Conservation (phyloP, 345 rosid species). For the Anacardium occidentale region DNA sequence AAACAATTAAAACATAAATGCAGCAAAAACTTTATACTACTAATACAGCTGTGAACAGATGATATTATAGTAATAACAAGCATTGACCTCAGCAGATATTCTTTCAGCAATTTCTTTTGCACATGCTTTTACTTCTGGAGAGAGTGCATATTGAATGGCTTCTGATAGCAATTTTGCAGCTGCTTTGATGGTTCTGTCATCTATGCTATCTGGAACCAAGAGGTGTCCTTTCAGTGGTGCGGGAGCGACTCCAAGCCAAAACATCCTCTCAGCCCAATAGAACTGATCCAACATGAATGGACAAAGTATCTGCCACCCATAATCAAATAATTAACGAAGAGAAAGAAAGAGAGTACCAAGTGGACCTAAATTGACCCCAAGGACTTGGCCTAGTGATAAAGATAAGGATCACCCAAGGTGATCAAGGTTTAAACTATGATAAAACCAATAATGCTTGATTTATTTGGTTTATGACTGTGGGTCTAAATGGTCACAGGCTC, state of each 20-base stretch:
- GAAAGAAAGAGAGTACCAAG: not conserved
- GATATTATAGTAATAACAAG: not conserved
- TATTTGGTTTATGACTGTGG: too few species aligned
- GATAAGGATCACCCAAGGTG: too few species aligned
- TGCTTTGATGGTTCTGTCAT: conserved; percentile 36
- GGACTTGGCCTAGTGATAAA: too few species aligned
- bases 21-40: not conserved
- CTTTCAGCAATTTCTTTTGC: conserved; percentile 50
- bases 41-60: not conserved
- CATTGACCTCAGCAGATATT: conserved; percentile 62
- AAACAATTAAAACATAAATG: not conserved
- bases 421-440: too few species aligned
- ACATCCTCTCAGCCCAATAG: conserved; percentile 94
- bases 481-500: too few species aligned
- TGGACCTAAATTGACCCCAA: not conserved
- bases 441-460: too few species aligned
- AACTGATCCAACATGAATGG: conserved; percentile 91
- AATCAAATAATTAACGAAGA: not conserved
- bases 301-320: conserved; percentile 62
- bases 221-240: conserved; percentile 64
- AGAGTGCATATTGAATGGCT: conserved; percentile 55
- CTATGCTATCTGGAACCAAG: conserved; percentile 45
- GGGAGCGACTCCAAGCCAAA: conserved; percentile 86
- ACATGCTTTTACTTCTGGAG: conserved; percentile 46
- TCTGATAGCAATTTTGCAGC: conserved; percentile 53